Evolutionary conservation across 106 monocot genomes (phyloP), one percentile per base, ranked within the genome.

Genomic region (Dioscorea alata): DNA sequence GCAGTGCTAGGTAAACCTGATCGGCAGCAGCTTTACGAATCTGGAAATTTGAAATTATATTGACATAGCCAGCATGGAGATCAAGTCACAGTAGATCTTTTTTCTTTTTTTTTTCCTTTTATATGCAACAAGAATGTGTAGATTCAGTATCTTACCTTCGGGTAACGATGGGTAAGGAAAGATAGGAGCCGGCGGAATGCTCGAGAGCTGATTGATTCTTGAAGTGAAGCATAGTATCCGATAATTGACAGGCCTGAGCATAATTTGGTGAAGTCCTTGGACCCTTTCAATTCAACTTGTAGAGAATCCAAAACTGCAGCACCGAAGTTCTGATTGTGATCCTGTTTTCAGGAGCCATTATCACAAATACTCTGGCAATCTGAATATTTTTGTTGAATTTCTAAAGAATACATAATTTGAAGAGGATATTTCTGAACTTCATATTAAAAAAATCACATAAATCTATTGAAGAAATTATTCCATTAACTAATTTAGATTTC

Each of bases 191-290:
- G 75, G 73, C 89, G 73, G 19, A 99, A 79, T 35, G 89, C 87
- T 50, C 62, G 65, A 21, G 51, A 73, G 33, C 69, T 85, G 48
- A 79, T 75, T 61, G 76, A 77, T 32, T 83, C 77, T 25, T 48
- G 18, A 57, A 75, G 22, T 23, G 92, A 90, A 74, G 97, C 76
- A 79, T 90, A 53, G 67, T 87, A 99, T 69, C 90, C 97, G 79
- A 99, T 89, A 76, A 99, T 75, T 50, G 97, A 90, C 61, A 99
- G 71, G 63, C 97, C 97, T 4, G 81, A 64, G 22, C 70, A 77
- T 64, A 99, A 78, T 75, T 99, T 99, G 2, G 90, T 67, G 64
- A 99, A 99, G 60, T 99, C 92, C 66, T 85, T 99, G n/a, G 97
- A 81, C 57, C 76, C 83, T 75, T 81, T 99, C 79, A 99, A 49